These are phyloP conservation scores for Psidium friedrichsthalianum DNA, from an alignment of 345 rosid genomes.

Conservation along the genomic window DNA sequence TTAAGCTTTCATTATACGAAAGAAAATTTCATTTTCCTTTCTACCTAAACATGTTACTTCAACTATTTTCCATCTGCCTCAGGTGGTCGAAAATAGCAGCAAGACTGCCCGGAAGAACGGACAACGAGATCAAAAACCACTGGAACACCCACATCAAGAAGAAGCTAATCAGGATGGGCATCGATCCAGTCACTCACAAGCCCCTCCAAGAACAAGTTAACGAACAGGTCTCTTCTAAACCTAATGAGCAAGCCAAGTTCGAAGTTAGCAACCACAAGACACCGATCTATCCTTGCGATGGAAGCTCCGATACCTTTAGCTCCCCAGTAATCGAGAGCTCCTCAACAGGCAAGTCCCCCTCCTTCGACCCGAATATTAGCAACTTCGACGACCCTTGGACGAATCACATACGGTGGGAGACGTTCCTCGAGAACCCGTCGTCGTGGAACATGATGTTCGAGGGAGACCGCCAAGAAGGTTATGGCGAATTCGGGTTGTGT, in stretches of 20 bases:
- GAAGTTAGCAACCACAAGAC: background rate
- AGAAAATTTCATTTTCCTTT: background rate
- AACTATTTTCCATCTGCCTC: background rate
- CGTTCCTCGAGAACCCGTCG: constrained; percentile 19
- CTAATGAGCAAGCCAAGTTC: constrained; percentile 2
- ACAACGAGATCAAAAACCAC: constrained; percentile 91
- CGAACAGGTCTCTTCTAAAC: background rate
- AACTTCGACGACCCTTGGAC: constrained; percentile 5
- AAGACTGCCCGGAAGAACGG: constrained; percentile 86
- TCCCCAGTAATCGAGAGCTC: constrained; percentile 18
- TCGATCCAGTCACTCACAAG: constrained; percentile 83
- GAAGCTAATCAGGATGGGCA: constrained; percentile 91
- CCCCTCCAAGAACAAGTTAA: constrained; percentile 24
- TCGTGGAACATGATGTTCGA: constrained; percentile 28
- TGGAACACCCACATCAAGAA: constrained; percentile 99
- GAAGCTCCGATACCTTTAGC: background rate
- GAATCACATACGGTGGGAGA: constrained; percentile 21
- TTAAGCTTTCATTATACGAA: background rate
- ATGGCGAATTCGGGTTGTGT: constrained; percentile 23
- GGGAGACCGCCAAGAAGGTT: background rate
- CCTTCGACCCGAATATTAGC: background rate
- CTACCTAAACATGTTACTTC: background rate
- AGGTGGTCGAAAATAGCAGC: constrained; percentile 99
- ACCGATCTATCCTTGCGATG: background rate
- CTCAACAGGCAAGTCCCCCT: constrained; percentile 7